These are phyloP conservation scores for Cryptococcus sp. DNA, from an alignment of 1,284 basidiomycete genomes.

Conservation along the genomic window DNA sequence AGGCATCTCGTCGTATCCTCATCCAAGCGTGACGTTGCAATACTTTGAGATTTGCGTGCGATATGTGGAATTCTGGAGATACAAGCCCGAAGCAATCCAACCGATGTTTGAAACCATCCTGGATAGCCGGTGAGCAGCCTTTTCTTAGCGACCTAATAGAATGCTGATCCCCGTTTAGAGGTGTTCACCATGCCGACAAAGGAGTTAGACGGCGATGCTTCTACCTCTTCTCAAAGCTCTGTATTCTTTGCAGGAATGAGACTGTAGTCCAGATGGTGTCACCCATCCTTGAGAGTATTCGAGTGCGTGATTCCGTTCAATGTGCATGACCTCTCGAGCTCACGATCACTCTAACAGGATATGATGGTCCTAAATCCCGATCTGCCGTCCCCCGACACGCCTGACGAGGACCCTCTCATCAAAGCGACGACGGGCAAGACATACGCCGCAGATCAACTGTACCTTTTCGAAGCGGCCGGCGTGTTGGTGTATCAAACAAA, in stretches of 20 bases:
- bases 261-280: constrained; percentile 73
- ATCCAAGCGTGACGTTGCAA: constrained; percentile 85
- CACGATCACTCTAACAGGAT: constrained; percentile 45
- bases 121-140: constrained; percentile 63
- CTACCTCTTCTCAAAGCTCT: constrained; percentile 92
- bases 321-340: not conserved
- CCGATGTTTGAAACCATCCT: constrained; percentile 88
- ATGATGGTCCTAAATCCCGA: constrained; percentile 56
- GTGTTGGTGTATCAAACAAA: constrained; percentile 74
- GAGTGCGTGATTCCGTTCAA: constrained; percentile 47
- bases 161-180: constrained; percentile 59
- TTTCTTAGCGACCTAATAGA: not conserved
- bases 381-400: constrained; percentile 55
- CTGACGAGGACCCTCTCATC: constrained; percentile 59
- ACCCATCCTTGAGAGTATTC: constrained; percentile 72
- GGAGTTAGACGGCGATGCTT: constrained; percentile 77
- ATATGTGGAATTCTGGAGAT: constrained; percentile 95
- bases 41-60: constrained; percentile 91
- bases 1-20: constrained; percentile 78
- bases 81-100: constrained; percentile 80
- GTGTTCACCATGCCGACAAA: constrained; percentile 77
- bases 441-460: constrained; percentile 86
- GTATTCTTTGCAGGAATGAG: constrained; percentile 79
- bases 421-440: constrained; percentile 70
- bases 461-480: constrained; percentile 92